Evolutionary conservation across 1,284 basidiomycete genomes (phyloP), one percentile per base, ranked within the genome.

Genomic region (Salmacisia buchloeana): DNA sequence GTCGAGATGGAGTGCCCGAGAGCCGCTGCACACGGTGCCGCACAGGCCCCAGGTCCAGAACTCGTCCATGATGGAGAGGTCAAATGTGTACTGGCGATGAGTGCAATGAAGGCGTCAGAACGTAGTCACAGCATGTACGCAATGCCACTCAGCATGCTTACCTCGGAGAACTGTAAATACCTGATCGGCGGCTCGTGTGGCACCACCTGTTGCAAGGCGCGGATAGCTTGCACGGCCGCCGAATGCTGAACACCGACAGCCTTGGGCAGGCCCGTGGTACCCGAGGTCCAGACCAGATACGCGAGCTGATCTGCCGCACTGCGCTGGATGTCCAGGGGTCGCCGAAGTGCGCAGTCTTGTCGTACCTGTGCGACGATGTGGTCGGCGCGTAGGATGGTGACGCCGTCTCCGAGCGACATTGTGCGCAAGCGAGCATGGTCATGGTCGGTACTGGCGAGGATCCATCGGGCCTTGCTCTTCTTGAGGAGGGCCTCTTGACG

Each of bases 231-330:
- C 6, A 80, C 72, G 60, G 76, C 78, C 52, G 75, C 75, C 3
- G 59, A 61, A 64, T 80, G 78, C 65, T 75, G 69, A 39, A 80
- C 75, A 1, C 76, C 77, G 27, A 80, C 78, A 1, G 73, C 78
- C 58, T 81, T 81, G 10, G 80, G 80, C 23, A 77, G 63, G 36
- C 80, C 80, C 15, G 80, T 81, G 27, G 80, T 81, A 15, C 80
- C 80, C 12, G 74, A 77, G 3, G 80, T 81, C 80, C 80, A 81
- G 66, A 81, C 80, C 59, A 65, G 57, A 39, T 77, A 77, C 12
- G 76, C 78, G 7, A 78, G 65, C 61, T 77, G 67, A n/a, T 67
- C 41, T 31, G 69, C 29, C 12, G 15, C 21, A 35, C 27, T 34
- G 23, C 43, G 45, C 5, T n/a, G 35, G 5, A 38, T 41, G 31